A percentile compares a stretch with the other conserved stretches of the same genome.
Evolutionary conservation across 306 rosid species (phyloP).

Genomic region (Dryas alaskensis): DNA sequence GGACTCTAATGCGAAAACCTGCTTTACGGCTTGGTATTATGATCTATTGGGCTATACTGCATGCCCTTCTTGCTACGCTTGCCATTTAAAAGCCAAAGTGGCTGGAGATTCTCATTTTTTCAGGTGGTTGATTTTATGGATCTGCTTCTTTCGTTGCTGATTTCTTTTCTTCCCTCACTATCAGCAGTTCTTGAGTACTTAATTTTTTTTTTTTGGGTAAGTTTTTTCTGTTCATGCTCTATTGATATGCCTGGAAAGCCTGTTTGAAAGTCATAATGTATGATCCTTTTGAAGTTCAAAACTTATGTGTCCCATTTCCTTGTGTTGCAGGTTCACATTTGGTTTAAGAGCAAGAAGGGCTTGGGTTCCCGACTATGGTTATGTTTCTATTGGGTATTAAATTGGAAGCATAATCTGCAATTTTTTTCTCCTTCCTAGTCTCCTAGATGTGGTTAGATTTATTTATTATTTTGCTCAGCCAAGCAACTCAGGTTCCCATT

Average conservation of each 20-base stretch:
- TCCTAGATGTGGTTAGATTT: slow-evolving; percentile 25
- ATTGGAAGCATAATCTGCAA: slow-evolving; percentile 3
- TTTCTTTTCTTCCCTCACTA: too few species aligned
- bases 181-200: too few species aligned
- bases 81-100: slow-evolving; percentile 53
- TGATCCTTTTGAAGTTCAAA: background rate
- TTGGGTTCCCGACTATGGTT: background rate
- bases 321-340: slow-evolving; percentile 33
- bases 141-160: background rate
- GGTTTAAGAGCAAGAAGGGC: slow-evolving; percentile 14
- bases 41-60: slow-evolving; percentile 84
- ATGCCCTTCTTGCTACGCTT: slow-evolving; percentile 72
- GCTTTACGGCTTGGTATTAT: slow-evolving; percentile 78
- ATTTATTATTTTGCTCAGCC: slow-evolving; percentile 38
- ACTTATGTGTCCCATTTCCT: slow-evolving; percentile 12
- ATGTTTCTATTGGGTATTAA: background rate
- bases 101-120: slow-evolving; percentile 30
- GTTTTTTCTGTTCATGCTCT: too few species aligned
- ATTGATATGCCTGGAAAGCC: background rate
- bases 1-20: slow-evolving; percentile 92
- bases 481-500: slow-evolving; percentile 36
- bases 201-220: too few species aligned
- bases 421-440: background rate
- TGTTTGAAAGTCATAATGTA: background rate
- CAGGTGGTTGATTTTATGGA: background rate